These are phyloP conservation scores for Lophium mytilinum DNA, from an alignment of 495 filamentous ascomycete species.

Conservation along the genomic window DNA sequence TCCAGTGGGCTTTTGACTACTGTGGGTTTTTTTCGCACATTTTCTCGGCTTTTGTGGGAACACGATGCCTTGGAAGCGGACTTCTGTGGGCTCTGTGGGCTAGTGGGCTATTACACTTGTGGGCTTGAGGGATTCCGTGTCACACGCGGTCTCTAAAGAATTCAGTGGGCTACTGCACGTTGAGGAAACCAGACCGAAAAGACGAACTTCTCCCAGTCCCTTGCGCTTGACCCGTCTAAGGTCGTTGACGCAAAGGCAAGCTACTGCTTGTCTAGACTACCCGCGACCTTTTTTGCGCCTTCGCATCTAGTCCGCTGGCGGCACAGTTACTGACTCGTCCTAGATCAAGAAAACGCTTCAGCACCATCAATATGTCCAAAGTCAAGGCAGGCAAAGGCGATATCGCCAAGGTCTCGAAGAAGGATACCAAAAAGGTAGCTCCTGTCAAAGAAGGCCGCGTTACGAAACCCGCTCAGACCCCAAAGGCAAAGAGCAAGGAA, in stretches of 20 bases:
- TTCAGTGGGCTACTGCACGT: slow-evolving; percentile 26
- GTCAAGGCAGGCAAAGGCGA: slow-evolving; percentile 18
- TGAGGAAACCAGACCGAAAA: slow-evolving; percentile 23
- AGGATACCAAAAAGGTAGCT: neutral
- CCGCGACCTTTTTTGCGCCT: neutral
- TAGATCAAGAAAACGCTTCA: slow-evolving; percentile 8
- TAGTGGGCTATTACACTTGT: slow-evolving; percentile 25
- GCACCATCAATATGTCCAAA: slow-evolving; percentile 16
- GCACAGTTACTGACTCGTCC: slow-evolving; percentile 11
- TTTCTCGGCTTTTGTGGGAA: slow-evolving; percentile 38
- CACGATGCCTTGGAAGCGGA: slow-evolving; percentile 32
- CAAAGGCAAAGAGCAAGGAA: slow-evolving; percentile 37
- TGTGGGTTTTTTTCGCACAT: slow-evolving; percentile 23
- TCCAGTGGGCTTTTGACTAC: slow-evolving; percentile 25
- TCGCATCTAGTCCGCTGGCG: too few species aligned
- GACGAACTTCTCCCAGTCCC: slow-evolving; percentile 10
- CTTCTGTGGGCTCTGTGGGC: slow-evolving; percentile 34
- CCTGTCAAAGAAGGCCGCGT: slow-evolving; percentile 42
- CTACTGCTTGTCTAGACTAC: too few species aligned
- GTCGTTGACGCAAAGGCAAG: neutral
- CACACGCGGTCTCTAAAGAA: slow-evolving; percentile 1
- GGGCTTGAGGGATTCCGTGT: slow-evolving; percentile 13
- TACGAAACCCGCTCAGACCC: slow-evolving; percentile 35
- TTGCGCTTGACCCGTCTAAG: neutral
- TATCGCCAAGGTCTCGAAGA: slow-evolving; percentile 18